Evolutionary conservation across 106 monocot species (phyloP), one percentile per base, ranked within the genome.

Genomic region (Dioscorea dumetorum): DNA sequence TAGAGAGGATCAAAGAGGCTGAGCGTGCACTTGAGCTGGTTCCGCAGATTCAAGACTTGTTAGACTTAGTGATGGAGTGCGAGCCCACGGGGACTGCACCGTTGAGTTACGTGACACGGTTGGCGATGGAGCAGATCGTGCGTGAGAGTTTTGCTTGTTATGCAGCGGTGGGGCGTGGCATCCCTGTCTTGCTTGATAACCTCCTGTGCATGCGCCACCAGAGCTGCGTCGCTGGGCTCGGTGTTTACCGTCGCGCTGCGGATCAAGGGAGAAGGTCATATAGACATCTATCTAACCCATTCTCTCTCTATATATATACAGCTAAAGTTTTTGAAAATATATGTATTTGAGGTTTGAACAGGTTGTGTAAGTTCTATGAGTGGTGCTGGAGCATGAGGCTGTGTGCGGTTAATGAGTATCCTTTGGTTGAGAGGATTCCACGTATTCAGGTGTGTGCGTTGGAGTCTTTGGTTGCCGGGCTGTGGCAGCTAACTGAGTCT

Each of bases 381-480:
- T 48, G 52, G 67, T 76, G 75, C 62, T 33, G 24, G 23, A 4
- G 10, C 15, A 35, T 52, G 34, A 33, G 68, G 16, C 58, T 69
- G 1, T 76, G 75, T 34, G 68, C 24, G 68, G 49, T 12, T 5
- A 62, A 76, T 22, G 75, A 76, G 68, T 76, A 76, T 58, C 75
- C 75, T 28, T 12, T 52, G 0, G 41, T 76, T 3, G 75, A 69
- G 22, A 41, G 10, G 41, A 41, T 41, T 41, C 41, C 41, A 41
- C 5, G 41, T 5, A 41, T 41, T 41, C 41, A 41, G 5, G 41
- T 41, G 41, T 5, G 41, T 41, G 41, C 41, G 41, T 41, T 41
- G 41, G 41, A 41, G 41, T 41, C 41, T 41, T 41, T 41, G 41
- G 41, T 41, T 41, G 41, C 41, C 0, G 41, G 41, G 41, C 10